Evolutionary conservation across 2,329 filamentous ascomycete species (phyloP).

Genomic region (Aschersonia sp.): DNA sequence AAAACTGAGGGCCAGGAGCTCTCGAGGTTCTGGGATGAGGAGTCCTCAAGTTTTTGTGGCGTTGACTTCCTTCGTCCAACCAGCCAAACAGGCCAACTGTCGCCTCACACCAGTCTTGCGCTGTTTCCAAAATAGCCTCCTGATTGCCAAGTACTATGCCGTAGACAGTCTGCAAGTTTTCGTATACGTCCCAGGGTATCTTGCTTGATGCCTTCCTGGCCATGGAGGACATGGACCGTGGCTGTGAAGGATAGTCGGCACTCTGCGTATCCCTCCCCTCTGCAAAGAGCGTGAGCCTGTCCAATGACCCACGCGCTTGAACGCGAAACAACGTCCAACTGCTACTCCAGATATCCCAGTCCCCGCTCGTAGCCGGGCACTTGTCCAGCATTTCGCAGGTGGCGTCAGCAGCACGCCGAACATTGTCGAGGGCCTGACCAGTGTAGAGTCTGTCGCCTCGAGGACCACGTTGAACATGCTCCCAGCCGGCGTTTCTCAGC

Average conservation of each 20-base stretch:
- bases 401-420: slow-evolving; percentile 55
- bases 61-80: slow-evolving; percentile 70
- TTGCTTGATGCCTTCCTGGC: slow-evolving; percentile 68
- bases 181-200: slow-evolving; percentile 82
- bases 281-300: slow-evolving; percentile 62
- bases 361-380: slow-evolving; percentile 53
- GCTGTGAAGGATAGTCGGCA: slow-evolving; percentile 18
- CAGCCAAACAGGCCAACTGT: slow-evolving; percentile 71
- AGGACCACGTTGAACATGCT: slow-evolving; percentile 54
- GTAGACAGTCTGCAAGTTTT: slow-evolving; percentile 69
- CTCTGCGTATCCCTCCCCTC: slow-evolving; percentile 49
- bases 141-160: slow-evolving; percentile 64
- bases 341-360: slow-evolving; percentile 75
- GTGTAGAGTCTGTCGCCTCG: slow-evolving; percentile 53
- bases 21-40: slow-evolving; percentile 24
- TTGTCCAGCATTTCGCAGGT: slow-evolving; percentile 55
- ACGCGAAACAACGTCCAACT: slow-evolving; percentile 79
- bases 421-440: slow-evolving; percentile 62
- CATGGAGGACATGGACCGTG: slow-evolving; percentile 46
- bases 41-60: slow-evolving; percentile 23
- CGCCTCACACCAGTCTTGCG: slow-evolving; percentile 88
- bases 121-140: slow-evolving; percentile 58
- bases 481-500: slow-evolving; percentile 64
- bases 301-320: slow-evolving; percentile 52
- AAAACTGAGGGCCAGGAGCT: slow-evolving; percentile 23